A percentile compares a stretch with the other conserved stretches of the same genome.
phyloP scores from a whole-genome alignment of 1,284 basidiomycete species.

The Ceratobasidium sp. region DNA sequence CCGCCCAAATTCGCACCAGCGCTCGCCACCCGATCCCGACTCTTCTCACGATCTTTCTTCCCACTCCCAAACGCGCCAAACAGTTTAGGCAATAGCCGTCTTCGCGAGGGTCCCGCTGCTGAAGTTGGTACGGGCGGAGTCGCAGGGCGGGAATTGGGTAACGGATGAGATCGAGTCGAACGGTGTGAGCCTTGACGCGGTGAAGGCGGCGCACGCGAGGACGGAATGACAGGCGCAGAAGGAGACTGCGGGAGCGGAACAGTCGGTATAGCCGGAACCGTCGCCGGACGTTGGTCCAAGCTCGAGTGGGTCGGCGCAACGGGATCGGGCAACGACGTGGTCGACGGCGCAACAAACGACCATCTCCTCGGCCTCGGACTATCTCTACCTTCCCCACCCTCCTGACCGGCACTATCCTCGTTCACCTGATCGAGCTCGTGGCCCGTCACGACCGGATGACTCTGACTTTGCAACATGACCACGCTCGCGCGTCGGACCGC shows the following conservation, averaged over 20 bases:
- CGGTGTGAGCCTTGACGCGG: constrained; percentile 40
- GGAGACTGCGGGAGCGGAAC: neutral
- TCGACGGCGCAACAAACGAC: constrained; percentile 39
- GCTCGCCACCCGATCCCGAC: constrained; percentile 62
- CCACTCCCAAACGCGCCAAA: constrained; percentile 68
- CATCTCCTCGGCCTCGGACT: constrained; percentile 24
- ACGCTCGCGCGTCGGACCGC: constrained; percentile 28
- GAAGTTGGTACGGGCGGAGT: neutral
- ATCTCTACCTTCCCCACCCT: neutral
- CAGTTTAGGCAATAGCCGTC: constrained; percentile 78
- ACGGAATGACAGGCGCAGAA: constrained; percentile 12
- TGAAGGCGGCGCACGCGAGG: constrained; percentile 23
- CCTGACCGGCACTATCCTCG: constrained; percentile 19
- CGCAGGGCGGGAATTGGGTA: neutral
- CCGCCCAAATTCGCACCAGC: neutral
- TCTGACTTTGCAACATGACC: constrained; percentile 29
- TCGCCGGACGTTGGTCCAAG: neutral
- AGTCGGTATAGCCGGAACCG: constrained; percentile 9
- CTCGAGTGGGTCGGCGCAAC: constrained; percentile 36
- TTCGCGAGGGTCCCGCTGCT: constrained; percentile 50
- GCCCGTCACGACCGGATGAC: constrained; percentile 12
- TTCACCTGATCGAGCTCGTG: constrained; percentile 15
- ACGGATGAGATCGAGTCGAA: constrained; percentile 28
- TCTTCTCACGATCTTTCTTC: constrained; percentile 63
- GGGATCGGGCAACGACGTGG: constrained; percentile 47